Conservation (phyloP, 176 grass and related monocot species). For the Guadua angustifolia region DNA sequence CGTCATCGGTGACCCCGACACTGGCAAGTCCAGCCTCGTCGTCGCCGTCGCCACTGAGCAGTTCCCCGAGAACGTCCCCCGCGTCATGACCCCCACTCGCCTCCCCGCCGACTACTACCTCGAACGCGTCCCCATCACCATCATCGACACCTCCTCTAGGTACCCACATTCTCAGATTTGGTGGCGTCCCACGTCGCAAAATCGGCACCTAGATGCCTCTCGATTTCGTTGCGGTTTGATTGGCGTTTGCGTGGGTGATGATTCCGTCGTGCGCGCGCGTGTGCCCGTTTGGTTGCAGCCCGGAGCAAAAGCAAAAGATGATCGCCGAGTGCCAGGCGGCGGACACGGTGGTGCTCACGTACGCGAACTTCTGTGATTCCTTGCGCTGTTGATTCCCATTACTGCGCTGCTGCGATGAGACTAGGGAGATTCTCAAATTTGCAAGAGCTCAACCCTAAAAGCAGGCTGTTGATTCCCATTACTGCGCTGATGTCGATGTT, state of each 20-base stretch:
- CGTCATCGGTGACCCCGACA: constrained; percentile 83
- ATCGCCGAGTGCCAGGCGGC: constrained; percentile 86
- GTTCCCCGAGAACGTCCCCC: constrained; percentile 80
- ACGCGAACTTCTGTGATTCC: no score
- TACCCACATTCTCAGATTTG: background rate
- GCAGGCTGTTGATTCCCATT: constrained; percentile 75
- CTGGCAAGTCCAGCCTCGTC: constrained; percentile 89
- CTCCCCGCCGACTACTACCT: constrained; percentile 89
- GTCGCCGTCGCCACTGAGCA: constrained; percentile 81
- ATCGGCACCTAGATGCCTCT: background rate
- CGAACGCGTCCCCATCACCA: constrained; percentile 94
- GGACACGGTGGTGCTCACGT: constrained; percentile 87
- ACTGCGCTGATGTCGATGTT: constrained; percentile 89
- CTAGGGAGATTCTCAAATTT: constrained; percentile 88
- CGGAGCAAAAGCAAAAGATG: constrained; percentile 84
- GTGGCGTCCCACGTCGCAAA: background rate
- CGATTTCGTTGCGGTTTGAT: background rate
- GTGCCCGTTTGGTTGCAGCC: constrained; percentile 40
- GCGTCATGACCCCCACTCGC: constrained; percentile 68
- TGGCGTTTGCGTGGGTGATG: background rate
- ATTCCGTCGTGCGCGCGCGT: background rate
- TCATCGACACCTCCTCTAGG: constrained; percentile 89
- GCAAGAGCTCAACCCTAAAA: constrained; percentile 84
- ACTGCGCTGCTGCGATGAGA: no score
- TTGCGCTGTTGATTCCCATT: no score